Percentiles rank a stretch among this genome's conserved stretches.
Conservation (phyloP, 805 yeast species). For the Ogataea corticis region DNA sequence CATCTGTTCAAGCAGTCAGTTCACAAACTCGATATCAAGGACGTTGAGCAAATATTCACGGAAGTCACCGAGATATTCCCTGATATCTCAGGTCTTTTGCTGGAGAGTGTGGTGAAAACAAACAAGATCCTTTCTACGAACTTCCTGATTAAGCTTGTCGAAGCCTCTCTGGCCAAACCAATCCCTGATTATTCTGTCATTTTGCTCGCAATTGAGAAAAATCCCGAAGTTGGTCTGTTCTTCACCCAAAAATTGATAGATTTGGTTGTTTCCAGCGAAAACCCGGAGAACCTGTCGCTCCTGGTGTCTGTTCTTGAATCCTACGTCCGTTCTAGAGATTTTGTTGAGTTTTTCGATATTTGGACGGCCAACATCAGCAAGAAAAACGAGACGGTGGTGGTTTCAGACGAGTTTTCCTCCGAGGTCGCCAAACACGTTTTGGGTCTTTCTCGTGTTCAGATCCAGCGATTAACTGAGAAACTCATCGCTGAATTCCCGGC, state of each 20-base stretch:
- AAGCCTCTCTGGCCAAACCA: constrained; percentile 26
- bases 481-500: constrained; percentile 15
- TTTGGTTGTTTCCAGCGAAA: not conserved
- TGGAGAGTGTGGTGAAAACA: constrained; percentile 47
- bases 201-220: constrained; percentile 49
- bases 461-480: constrained; percentile 29
- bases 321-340: constrained; percentile 58
- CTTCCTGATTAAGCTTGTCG: constrained; percentile 47
- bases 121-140: constrained; percentile 55
- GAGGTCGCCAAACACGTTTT: constrained; percentile 43
- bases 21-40: constrained; percentile 35
- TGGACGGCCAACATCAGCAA: constrained; percentile 38
- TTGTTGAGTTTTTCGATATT: constrained; percentile 45
- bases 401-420: constrained; percentile 34
- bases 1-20: constrained; percentile 34
- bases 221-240: constrained; percentile 57
- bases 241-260: constrained; percentile 38
- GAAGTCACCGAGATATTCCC: constrained; percentile 41
- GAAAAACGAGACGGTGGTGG: constrained; percentile 16
- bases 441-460: constrained; percentile 49
- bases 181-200: constrained; percentile 44
- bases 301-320: constrained; percentile 35
- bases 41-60: constrained; percentile 52
- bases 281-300: not conserved
- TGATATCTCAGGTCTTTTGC: constrained; percentile 41